Base-by-base conservation (phyloP, 495 filamentous ascomycete species). In the Jackrogersella minutella region DNA sequence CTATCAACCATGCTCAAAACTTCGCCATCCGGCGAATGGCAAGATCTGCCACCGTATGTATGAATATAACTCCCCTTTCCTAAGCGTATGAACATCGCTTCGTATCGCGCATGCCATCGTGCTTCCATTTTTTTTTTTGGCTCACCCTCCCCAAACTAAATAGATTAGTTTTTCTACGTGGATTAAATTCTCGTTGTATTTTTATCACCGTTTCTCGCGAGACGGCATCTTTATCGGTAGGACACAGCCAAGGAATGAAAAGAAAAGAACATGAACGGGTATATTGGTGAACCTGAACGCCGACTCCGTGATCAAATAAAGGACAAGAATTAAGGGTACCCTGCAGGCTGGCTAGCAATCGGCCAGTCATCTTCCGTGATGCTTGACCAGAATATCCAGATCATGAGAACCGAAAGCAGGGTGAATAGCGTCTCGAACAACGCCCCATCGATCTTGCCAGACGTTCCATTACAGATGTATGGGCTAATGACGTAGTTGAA, bases 301-400 rank as follows among this genome's bases (percentile, higher is more conserved):
- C 70, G 22, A 71, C 63, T 62, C 70, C 70, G 69, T 63, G 61
- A 34, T 40, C 19, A 67, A 71, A 72, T 49, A 30, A 68, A 63
- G 22, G 22, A 71, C 33, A 58, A 64, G 16, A 60, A 63, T 68
- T 50, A 77, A 63, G 68, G 47, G 41, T 75, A 76, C 53, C 64
- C 62, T 13, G 69, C 37, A 19, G 67, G 53, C 33, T 71, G 64
- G 54, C 61, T 69, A 22, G 64, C 66, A 50, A 89, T 85, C 1
- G 95, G 93, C 95, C 95, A 99, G 80, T 97, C 94, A 72, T 99
- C 95, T 79, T 99, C 95, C 3, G 95, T 99, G 71, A 99, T 99
- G 80, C 92, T 96, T 37, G 92, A 94, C 95, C 96, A 98, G 82
- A 99, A 99, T 64, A 90, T 72, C 94, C 94, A 99, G 47, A 97